Conservation (phyloP, 2,329 filamentous ascomycete species). For the Colletotrichum sp. region DNA sequence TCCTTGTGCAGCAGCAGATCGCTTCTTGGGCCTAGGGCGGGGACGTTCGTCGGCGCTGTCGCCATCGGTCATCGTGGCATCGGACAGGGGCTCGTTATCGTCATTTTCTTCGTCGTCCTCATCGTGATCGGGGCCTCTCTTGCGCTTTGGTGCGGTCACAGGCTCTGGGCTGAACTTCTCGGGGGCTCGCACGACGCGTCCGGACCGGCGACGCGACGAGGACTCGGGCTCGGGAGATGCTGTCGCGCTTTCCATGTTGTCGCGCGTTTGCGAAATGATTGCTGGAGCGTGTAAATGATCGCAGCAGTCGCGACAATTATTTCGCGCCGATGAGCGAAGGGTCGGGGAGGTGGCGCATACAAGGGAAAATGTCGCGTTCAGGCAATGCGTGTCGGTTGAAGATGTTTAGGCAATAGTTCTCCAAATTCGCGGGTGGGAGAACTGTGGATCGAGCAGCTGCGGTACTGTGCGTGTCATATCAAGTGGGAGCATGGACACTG, state of each 20-base stretch:
- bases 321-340: constrained; percentile 20
- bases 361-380: constrained; percentile 13
- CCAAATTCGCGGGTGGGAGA: constrained; percentile 13
- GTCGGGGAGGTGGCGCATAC: constrained; percentile 11
- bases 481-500: not conserved
- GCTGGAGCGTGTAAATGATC: not conserved
- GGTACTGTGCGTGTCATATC: not conserved
- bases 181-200: constrained; percentile 68
- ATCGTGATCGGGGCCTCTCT: constrained; percentile 53
- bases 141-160: constrained; percentile 59
- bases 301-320: constrained; percentile 9
- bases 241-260: constrained; percentile 57
- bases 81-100: constrained; percentile 53
- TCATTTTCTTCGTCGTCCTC: constrained; percentile 52
- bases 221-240: constrained; percentile 56
- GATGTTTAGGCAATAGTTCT: constrained; percentile 15
- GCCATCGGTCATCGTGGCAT: constrained; percentile 50
- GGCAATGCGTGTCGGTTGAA: constrained; percentile 1
- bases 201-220: constrained; percentile 68
- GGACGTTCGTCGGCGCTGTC: constrained; percentile 45
- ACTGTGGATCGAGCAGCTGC: not conserved
- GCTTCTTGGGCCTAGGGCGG: constrained; percentile 18
- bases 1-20: constrained; percentile 37
- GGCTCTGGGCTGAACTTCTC: constrained; percentile 65
- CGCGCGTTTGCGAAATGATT: not conserved